Evolutionary conservation across 176 grass and related monocot species (phyloP).

Genomic region (Zea mays): Zm-B73-REFERENCE-NAM-5.0 NC_050099.1:11070501-11071000

Average conservation of each 20-base stretch:
- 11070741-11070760: neutral
- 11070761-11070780: neutral
- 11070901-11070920: neutral
- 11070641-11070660: neutral
- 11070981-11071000: neutral
- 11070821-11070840: too few relatives aligned
- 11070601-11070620: neutral
- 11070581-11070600: neutral
- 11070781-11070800: neutral
- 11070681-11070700: too few relatives aligned
- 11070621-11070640: neutral
- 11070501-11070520: too few relatives aligned
- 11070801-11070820: neutral
- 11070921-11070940: neutral
- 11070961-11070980: neutral
- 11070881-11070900: neutral
- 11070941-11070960: neutral
- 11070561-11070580: neutral
- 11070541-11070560: neutral
- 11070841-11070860: neutral
- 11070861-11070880: neutral
- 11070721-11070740: neutral
- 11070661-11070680: too few relatives aligned
- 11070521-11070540: neutral
- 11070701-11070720: neutral